A percentile compares a stretch with the other conserved stretches of the same genome.
phyloP scores from a whole-genome alignment of 768 basidiomycete genomes.

The Tulasnella sp. region DNA sequence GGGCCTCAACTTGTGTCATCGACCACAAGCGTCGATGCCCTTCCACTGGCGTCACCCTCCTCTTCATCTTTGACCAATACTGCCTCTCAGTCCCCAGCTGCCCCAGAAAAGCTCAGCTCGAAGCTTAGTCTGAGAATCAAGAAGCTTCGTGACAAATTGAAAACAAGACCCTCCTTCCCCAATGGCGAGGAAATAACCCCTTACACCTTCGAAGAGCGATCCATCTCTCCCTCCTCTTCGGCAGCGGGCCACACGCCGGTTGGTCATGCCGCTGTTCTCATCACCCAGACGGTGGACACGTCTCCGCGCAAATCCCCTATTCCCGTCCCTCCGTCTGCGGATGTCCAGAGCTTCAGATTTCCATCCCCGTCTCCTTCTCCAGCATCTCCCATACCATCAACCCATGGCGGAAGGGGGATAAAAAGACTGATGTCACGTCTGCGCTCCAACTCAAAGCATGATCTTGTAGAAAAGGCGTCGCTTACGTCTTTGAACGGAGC shows the following conservation, averaged over 20 bases:
- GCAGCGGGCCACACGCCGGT: background rate
- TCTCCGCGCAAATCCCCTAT: slow-evolving; percentile 37
- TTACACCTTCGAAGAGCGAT: background rate
- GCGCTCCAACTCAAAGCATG: slow-evolving; percentile 13
- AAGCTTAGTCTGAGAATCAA: slow-evolving; percentile 69
- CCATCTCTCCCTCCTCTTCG: background rate
- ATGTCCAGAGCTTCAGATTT: slow-evolving; percentile 49
- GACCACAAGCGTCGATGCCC: slow-evolving; percentile 58
- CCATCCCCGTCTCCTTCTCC: slow-evolving; percentile 25
- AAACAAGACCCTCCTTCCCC: slow-evolving; percentile 40
- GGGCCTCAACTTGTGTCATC: slow-evolving; percentile 58
- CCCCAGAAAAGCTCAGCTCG: slow-evolving; percentile 30
- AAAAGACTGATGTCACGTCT: slow-evolving; percentile 79
- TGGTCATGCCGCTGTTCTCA: slow-evolving; percentile 21
- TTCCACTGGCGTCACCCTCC: slow-evolving; percentile 42
- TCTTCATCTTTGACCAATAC: slow-evolving; percentile 32
- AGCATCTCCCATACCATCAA: slow-evolving; percentile 59
- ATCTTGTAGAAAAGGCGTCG: background rate
- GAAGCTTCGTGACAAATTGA: slow-evolving; percentile 57
- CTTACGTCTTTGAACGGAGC: background rate
- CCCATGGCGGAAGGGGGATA: slow-evolving; percentile 43
- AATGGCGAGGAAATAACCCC: slow-evolving; percentile 41
- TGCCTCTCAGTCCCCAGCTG: slow-evolving; percentile 27
- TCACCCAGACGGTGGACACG: slow-evolving; percentile 25
- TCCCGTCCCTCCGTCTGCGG: slow-evolving; percentile 34